These are phyloP conservation scores for Schwanniomyces sp. DNA, from an alignment of 805 yeast genomes.

Conservation along the genomic window DNA sequence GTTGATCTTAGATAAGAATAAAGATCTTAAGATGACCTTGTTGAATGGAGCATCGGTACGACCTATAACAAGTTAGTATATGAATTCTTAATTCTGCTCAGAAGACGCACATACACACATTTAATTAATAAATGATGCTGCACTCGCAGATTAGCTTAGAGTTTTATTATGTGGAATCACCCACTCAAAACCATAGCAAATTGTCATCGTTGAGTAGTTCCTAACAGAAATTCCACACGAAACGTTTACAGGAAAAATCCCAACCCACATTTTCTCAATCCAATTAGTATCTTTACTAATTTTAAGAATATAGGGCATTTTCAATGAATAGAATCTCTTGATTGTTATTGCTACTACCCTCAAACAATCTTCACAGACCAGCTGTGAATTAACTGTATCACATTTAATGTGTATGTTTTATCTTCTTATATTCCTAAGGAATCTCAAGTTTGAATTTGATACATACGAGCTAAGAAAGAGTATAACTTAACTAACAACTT, in stretches of 20 bases:
- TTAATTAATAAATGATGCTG: slow-evolving; percentile 11
- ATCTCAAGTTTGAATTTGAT: slow-evolving; percentile 13
- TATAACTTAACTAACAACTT: slow-evolving; percentile 96
- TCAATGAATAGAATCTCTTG: not conserved
- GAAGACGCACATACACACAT: slow-evolving; percentile 33
- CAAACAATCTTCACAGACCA: not conserved
- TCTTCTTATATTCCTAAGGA: slow-evolving; percentile 1
- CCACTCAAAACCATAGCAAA: not conserved
- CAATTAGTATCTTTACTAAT: not conserved
- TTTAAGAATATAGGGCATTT: not conserved
- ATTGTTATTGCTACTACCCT: not conserved
- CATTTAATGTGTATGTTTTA: not conserved
- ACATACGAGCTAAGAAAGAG: slow-evolving; percentile 99
- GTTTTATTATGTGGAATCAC: not conserved
- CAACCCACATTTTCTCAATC: not conserved
- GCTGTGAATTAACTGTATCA: not conserved
- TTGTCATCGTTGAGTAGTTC: not conserved
- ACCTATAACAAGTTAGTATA: slow-evolving; percentile 55
- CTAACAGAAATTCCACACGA: not conserved
- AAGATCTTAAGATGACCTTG: slow-evolving; percentile 91
- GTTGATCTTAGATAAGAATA: slow-evolving; percentile 98
- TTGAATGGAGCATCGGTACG: slow-evolving; percentile 99
- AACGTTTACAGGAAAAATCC: not conserved
- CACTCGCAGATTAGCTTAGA: slow-evolving; percentile 36
- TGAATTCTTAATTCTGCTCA: slow-evolving; percentile 40